A percentile compares a stretch with the other conserved stretches of the same genome.
Conservation (phyloP, 352 stramenopile species). For the Globisporangium paddicum region DNA sequence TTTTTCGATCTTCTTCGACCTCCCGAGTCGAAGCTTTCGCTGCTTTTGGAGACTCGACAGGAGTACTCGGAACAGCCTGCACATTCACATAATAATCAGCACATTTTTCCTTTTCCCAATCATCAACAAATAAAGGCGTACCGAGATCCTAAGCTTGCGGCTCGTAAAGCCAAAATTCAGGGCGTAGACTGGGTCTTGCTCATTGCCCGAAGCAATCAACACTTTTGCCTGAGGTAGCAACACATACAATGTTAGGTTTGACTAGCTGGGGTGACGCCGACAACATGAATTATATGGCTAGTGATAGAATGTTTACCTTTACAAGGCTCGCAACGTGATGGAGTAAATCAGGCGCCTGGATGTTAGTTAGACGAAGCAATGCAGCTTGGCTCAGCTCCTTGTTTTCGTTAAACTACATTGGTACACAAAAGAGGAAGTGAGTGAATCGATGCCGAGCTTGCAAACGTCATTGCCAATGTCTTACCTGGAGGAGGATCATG, state of each 20-base stretch:
- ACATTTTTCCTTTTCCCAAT: no score
- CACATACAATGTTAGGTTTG: background rate
- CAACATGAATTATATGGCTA: background rate
- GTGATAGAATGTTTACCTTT: conserved; percentile 36
- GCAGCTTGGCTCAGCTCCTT: conserved; percentile 30
- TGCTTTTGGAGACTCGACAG: conserved; percentile 64
- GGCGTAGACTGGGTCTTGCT: conserved; percentile 23
- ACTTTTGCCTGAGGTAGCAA: conserved; percentile 5
- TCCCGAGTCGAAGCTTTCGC: conserved; percentile 48
- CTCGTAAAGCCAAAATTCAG: conserved; percentile 47
- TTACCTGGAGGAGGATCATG: conserved; percentile 67
- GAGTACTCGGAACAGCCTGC: conserved; percentile 48
- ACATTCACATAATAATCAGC: background rate
- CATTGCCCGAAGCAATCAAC: conserved; percentile 25
- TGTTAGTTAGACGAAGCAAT: conserved; percentile 51
- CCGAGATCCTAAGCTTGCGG: conserved; percentile 47
- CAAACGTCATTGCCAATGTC: background rate
- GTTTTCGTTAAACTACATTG: conserved; percentile 56
- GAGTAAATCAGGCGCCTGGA: conserved; percentile 45
- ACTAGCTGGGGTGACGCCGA: background rate
- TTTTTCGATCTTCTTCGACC: conserved; percentile 86
- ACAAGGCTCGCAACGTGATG: conserved; percentile 70
- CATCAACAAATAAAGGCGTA: conserved; percentile 12
- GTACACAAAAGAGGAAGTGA: background rate
- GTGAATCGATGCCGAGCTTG: background rate